Percentiles rank a stretch among this genome's conserved stretches.
phyloP scores from a whole-genome alignment of 108 stramenopile genomes.

The Cyclotella baltica region DNA sequence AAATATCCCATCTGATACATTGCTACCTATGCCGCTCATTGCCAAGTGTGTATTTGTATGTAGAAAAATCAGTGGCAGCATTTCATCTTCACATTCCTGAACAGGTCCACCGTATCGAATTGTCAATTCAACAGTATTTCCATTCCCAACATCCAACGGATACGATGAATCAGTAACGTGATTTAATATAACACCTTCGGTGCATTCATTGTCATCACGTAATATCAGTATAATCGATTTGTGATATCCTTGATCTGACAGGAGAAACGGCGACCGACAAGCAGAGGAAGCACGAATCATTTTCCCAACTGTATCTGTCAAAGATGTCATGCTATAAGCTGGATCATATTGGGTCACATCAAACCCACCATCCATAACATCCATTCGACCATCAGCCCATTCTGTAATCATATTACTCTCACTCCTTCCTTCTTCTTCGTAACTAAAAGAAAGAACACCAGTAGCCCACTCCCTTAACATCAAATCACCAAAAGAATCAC shows the following conservation, averaged over 20 bases:
- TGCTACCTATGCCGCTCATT: conserved; percentile 41
- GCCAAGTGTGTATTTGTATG: conserved; percentile 46
- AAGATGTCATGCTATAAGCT: conserved; percentile 27
- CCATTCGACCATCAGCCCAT: not conserved
- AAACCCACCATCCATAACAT: conserved; percentile 23
- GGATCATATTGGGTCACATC: conserved; percentile 46
- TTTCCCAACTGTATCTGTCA: conserved; percentile 41
- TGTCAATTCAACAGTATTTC: conserved; percentile 26
- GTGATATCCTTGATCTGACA: conserved; percentile 69
- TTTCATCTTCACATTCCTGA: conserved; percentile 31
- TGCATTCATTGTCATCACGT: conserved; percentile 59
- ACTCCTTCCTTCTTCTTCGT: conserved; percentile 11
- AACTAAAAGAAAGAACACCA: conserved; percentile 26
- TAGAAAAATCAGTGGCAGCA: conserved; percentile 47
- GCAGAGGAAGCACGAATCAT: conserved; percentile 67
- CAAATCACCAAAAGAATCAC: conserved; percentile 49
- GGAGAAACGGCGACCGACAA: conserved; percentile 60
- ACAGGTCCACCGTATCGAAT: conserved; percentile 69
- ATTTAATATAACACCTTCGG: conserved; percentile 65
- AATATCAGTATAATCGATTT: conserved; percentile 64
- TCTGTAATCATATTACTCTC: conserved; percentile 34
- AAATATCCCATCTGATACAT: conserved; percentile 36
- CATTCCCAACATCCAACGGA: conserved; percentile 35
- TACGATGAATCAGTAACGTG: conserved; percentile 47
- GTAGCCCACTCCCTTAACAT: conserved; percentile 56